Percentiles rank a stretch among this genome's conserved stretches.
Conservation (phyloP, 2,329 filamentous ascomycete genomes). For the Diaporthe sp. region DNA sequence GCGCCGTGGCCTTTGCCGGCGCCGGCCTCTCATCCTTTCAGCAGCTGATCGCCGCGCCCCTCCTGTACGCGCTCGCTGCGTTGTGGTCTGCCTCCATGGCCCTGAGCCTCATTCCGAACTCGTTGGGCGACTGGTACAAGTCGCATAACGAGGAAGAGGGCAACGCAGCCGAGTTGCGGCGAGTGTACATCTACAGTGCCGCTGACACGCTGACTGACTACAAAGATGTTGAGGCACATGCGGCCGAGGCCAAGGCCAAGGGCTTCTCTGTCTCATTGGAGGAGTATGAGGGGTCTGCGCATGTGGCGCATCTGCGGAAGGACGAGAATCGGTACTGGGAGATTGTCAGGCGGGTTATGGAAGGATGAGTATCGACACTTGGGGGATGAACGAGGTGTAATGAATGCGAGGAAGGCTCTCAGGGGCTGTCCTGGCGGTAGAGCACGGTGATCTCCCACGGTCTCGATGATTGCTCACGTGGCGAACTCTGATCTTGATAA, state of each 20-base stretch:
- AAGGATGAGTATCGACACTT: conserved; percentile 42
- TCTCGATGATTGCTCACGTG: no score
- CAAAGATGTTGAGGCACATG: conserved; percentile 63
- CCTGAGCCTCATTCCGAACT: conserved; percentile 51
- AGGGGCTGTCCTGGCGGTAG: no score
- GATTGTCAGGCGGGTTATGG: conserved; percentile 61
- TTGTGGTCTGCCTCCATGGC: conserved; percentile 46
- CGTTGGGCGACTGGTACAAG: conserved; percentile 43
- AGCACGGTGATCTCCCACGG: no score
- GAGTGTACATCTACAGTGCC: conserved; percentile 65
- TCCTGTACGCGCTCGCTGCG: conserved; percentile 53
- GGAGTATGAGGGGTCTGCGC: conserved; percentile 60
- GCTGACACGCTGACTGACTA: conserved; percentile 61
- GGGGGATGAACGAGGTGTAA: no score
- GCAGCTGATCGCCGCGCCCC: conserved; percentile 48
- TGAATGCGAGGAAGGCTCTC: no score
- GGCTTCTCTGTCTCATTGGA: conserved; percentile 59
- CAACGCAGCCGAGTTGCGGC: conserved; percentile 55
- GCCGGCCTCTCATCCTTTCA: conserved; percentile 50
- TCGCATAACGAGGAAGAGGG: conserved; percentile 51
- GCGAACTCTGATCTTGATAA: no score
- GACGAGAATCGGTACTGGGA: conserved; percentile 66
- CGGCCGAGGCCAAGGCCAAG: conserved; percentile 53
- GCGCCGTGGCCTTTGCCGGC: conserved; percentile 57
- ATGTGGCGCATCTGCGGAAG: conserved; percentile 63